Conservation (phyloP, 2,329 filamentous ascomycete species). For the Colletotrichum sp. region DNA sequence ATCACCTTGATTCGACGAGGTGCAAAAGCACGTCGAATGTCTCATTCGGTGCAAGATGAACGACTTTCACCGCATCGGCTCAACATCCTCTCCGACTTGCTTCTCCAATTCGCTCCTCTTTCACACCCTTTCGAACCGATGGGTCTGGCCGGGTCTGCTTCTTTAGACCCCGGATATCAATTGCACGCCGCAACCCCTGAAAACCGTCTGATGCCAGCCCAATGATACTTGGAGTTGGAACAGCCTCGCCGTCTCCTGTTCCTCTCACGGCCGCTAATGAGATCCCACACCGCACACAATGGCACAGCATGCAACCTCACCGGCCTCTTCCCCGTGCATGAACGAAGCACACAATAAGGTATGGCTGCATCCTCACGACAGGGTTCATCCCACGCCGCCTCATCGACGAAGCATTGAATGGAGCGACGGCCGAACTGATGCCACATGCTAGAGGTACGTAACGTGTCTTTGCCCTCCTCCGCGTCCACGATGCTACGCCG, state of each 20-base stretch:
- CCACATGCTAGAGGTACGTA: slow-evolving; percentile 7
- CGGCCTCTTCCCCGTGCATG: slow-evolving; percentile 19
- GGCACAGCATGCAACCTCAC: slow-evolving; percentile 4
- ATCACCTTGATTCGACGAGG: neutral
- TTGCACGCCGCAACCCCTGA: neutral
- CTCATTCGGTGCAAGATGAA: neutral
- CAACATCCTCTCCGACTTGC: neutral
- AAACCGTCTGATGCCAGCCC: slow-evolving; percentile 1
- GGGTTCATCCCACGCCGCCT: slow-evolving; percentile 11
- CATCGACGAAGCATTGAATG: neutral
- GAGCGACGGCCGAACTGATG: neutral
- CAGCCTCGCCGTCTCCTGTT: slow-evolving; percentile 5
- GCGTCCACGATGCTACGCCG: slow-evolving; percentile 3
- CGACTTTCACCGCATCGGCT: neutral
- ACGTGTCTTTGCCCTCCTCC: neutral
- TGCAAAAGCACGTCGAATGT: neutral
- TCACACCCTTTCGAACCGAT: slow-evolving; percentile 2
- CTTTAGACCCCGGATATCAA: slow-evolving; percentile 5
- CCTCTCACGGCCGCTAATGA: slow-evolving; percentile 11
- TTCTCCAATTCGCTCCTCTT: neutral
- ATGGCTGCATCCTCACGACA: slow-evolving; percentile 15
- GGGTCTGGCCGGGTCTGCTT: slow-evolving; percentile 2
- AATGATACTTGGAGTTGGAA: neutral
- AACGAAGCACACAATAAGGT: slow-evolving; percentile 17
- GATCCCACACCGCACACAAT: slow-evolving; percentile 6